Evolutionary conservation across 768 basidiomycete genomes (phyloP).

Genomic region (Boletus tomentosulus): DNA sequence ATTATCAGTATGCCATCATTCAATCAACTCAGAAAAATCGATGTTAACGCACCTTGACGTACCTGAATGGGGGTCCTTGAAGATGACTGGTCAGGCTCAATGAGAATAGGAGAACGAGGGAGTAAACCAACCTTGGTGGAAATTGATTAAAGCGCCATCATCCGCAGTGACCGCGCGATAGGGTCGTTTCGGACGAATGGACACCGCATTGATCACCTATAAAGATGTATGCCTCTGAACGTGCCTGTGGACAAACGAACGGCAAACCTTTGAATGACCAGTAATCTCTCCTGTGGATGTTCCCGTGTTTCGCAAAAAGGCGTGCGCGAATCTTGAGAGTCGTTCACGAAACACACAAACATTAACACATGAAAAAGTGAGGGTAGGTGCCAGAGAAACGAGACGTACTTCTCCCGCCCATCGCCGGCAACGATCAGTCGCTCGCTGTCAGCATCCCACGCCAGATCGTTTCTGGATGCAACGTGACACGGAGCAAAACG

Average conservation of each 20-base stretch:
- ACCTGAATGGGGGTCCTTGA: conserved; percentile 82
- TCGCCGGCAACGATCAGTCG: conserved; percentile 94
- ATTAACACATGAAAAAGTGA: neutral
- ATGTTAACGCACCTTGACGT: conserved; percentile 56
- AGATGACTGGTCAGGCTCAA: neutral
- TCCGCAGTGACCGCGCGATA: conserved; percentile 87
- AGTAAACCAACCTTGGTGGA: conserved; percentile 62
- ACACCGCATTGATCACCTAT: conserved; percentile 82
- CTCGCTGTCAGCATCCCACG: conserved; percentile 96
- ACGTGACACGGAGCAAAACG: neutral
- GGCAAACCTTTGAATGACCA: conserved; percentile 79
- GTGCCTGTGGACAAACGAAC: neutral
- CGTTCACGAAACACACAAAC: neutral
- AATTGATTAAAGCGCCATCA: conserved; percentile 77
- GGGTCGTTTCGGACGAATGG: conserved; percentile 84
- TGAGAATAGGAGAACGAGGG: neutral
- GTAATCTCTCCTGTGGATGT: conserved; percentile 83
- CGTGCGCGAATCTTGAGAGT: conserved; percentile 64
- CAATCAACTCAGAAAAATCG: neutral
- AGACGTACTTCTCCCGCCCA: conserved; percentile 73
- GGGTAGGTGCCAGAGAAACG: neutral
- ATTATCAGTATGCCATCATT: neutral
- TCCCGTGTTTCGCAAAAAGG: conserved; percentile 81
- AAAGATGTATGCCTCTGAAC: neutral
- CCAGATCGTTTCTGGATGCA: conserved; percentile 76